Percentiles rank a stretch among this genome's conserved stretches.
phyloP scores from a whole-genome alignment of 2,329 filamentous ascomycete genomes.

The Monosporascus sp. region DNA sequence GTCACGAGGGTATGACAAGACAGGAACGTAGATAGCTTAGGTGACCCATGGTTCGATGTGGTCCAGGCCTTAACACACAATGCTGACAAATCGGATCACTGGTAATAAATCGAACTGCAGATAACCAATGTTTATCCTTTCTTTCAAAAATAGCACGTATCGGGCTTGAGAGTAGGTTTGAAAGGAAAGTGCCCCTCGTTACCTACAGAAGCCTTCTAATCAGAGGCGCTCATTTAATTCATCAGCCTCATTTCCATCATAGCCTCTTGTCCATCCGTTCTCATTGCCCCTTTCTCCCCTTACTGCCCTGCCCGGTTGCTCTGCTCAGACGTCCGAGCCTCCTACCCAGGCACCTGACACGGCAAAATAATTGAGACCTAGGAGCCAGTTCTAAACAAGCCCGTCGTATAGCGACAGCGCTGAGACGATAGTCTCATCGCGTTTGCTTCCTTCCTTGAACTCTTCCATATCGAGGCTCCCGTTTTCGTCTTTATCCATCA shows the following conservation, averaged over 20 bases:
- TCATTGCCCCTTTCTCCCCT: background rate
- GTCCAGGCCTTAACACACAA: too few species aligned
- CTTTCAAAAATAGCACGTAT: constrained; percentile 3
- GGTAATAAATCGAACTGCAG: background rate
- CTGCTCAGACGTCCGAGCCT: constrained; percentile 5
- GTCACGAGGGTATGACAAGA: too few species aligned
- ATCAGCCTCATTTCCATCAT: background rate
- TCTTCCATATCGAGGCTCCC: constrained; percentile 94
- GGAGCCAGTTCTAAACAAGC: constrained; percentile 56
- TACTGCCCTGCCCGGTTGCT: background rate
- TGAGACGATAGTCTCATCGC: constrained; percentile 97
- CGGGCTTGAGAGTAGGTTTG: background rate
- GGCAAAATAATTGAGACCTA: background rate
- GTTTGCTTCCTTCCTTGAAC: constrained; percentile 98
- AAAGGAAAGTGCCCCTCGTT: constrained; percentile 2
- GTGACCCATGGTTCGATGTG: too few species aligned
- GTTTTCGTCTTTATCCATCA: constrained; percentile 99
- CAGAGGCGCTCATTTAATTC: background rate
- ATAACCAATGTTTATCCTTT: constrained; percentile 9
- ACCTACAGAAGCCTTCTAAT: background rate
- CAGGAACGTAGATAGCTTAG: too few species aligned
- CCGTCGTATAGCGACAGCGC: constrained; percentile 95
- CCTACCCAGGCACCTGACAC: background rate
- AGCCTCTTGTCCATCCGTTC: too few species aligned
- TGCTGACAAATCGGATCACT: background rate